A percentile compares a stretch with the other conserved stretches of the same genome.
These are phyloP conservation scores for Ulota crispa DNA, from an alignment of 225 moss, liverwort and hornwort species.

Conservation along the genomic window DNA sequence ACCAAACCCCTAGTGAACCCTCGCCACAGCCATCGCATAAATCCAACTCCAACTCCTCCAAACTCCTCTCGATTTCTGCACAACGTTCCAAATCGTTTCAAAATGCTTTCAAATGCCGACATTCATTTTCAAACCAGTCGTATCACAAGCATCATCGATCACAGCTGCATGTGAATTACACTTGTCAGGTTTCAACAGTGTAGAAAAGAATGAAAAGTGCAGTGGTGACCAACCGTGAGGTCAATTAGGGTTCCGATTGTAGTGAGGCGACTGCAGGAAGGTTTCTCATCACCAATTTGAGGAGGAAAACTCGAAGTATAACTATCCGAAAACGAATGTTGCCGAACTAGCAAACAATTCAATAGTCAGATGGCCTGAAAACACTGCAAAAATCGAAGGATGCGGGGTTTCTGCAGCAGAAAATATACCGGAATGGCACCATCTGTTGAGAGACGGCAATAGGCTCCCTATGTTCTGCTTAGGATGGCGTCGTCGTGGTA, in stretches of 20 bases:
- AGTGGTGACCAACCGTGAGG: background rate
- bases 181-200: background rate
- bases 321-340: background rate
- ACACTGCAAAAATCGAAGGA: background rate
- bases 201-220: background rate
- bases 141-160: background rate
- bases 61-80: background rate
- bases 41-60: background rate
- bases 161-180: background rate
- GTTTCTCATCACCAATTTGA: background rate
- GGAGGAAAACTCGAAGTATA: background rate
- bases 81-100: background rate
- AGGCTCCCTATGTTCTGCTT: too few relatives aligned
- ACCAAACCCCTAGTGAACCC: conserved; percentile 17
- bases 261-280: background rate
- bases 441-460: background rate
- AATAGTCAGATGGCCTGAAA: background rate
- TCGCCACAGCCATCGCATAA: background rate
- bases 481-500: too few relatives aligned
- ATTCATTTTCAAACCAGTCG: background rate
- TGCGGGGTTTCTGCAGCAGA: background rate
- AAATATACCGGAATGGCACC: background rate
- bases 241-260: background rate
- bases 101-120: background rate
- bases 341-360: background rate